A percentile compares a stretch with the other conserved stretches of the same genome.
phyloP scores from a whole-genome alignment of 2,329 filamentous ascomycete species.

The Lecanicillium sp. region DNA sequence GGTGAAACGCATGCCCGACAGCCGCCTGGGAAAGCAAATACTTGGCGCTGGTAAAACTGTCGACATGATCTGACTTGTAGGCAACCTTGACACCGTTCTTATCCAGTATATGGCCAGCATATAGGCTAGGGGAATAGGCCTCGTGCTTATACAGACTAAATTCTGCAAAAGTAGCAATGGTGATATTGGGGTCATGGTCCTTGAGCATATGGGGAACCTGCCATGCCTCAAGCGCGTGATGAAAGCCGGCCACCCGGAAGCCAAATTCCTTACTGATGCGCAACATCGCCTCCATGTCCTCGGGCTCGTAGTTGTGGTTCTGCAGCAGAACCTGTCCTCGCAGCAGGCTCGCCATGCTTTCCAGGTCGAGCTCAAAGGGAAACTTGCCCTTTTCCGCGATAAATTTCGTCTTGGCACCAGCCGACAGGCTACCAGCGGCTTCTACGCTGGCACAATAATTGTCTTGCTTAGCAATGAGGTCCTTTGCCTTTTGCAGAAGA shows the following conservation, averaged over 20 bases:
- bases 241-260: conserved; percentile 31
- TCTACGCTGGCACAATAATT: conserved; percentile 12
- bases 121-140: conserved; percentile 31
- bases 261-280: conserved; percentile 34
- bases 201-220: conserved; percentile 31
- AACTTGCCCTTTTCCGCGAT: conserved; percentile 16
- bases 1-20: conserved; percentile 31
- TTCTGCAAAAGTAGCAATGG: conserved; percentile 34
- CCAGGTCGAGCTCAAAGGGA: conserved; percentile 28
- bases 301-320: conserved; percentile 35
- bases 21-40: conserved; percentile 34
- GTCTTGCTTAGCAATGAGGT: conserved; percentile 28
- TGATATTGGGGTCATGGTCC: conserved; percentile 29
- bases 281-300: conserved; percentile 36
- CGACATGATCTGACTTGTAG: conserved; percentile 34
- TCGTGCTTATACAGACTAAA: conserved; percentile 34
- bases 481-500: conserved; percentile 28
- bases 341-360: conserved; percentile 31
- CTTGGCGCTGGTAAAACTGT: conserved; percentile 27
- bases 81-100: conserved; percentile 32
- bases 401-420: conserved; percentile 10
- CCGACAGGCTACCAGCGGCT: neutral
- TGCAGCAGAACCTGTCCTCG: conserved; percentile 33
- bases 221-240: conserved; percentile 32
- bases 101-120: conserved; percentile 29